Evolutionary conservation across 176 grass and related monocot species (phyloP), one percentile per base, ranked within the genome.

Genomic region (Triticum dicoccoides): DNA sequence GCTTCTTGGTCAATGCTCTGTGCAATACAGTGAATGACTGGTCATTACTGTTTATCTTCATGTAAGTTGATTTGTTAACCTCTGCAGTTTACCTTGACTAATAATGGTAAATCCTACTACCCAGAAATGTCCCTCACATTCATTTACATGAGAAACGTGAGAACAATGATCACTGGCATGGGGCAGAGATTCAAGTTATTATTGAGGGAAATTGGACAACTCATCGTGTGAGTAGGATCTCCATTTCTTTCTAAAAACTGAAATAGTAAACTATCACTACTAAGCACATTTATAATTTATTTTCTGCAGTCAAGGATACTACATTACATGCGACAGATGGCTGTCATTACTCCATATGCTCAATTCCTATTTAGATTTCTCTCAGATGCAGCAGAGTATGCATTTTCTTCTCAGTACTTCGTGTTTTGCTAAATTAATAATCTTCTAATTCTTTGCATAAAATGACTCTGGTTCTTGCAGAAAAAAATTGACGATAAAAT

Each of bases 161-260:
- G 52, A 96, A 94, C 49, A 96, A 86, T 49, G 90, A 89, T 86
- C 87, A 76, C 33, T 98, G 96, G 96, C 96, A 92, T 86, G 96
- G 96, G 74, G 96, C 96, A 63, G 93, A 94, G 78, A 92, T 98
- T 94, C 93, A 94, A 88, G 92, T 98, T 92, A 92, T 95, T 75
- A 98, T 98, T 86, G 96, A 98, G 86, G 96, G 93, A 52, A 98
- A 98, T 79, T 98, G 96, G 93, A 92, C 91, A 72, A 96, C 96
- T 73, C 87, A 98, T 86, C 96, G 93, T 76, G 96, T 98, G 70
- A 90, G 96, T 94, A 80, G 25, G 47, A 64, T 9, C 15, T 78
- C 32, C 21, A 23, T 70, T 58, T 37, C 29, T 58, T 58, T 13
- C 29, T 65, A 78, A 79, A 76, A 44, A 61, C 62, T 68, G 32